Base-by-base conservation (phyloP, 1,139 yeast species). In the Ogataea hybrid region DNA sequence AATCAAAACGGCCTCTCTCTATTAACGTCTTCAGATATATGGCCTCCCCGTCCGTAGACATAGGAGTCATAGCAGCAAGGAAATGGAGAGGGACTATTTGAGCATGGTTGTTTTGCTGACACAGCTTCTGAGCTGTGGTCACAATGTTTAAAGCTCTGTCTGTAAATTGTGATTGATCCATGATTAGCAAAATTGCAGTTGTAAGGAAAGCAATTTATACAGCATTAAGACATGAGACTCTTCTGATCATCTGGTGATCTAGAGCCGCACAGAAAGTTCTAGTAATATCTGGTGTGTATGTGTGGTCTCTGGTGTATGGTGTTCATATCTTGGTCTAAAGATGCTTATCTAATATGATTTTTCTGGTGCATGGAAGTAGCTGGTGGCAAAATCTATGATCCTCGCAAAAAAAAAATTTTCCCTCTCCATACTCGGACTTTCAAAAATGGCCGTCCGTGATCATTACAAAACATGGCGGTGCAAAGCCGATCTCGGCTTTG, bases 61-160 rank as follows among this genome's bases (percentile, higher is more conserved):
- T 68, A 31, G 89, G 85, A 22, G 88, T 84, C 83, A 92, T 84
- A 14, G 97, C 97, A 15, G 96, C 97, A 51, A 92, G 71, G 49
- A 92, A 68, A 65, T 92, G 99, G 48, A 90, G 65, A 17, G 98
- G 98, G 43, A 79, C 68, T 49, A 94, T 71, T 58, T 87, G 94
- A 9, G 94, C 72, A 65, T 92, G 90, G 42, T 84, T 73, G 59
- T 88, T 89, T 51, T 88, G 95, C 57, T 79, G 76, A 30, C 97
- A 96, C 49, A 92, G 67, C 60, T 84, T 79, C 47, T 82, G 79
- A 42, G 97, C 95, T 59, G 77, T 75, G 56, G 84, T 83, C 39
- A 94, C 74, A 50, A 90, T 79, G 48, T 77, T 81, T 58, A 87
- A 78, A 38, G 97, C 97, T 66, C 94, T 86, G 63, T 94, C 97